Conservation (phyloP, 805 yeast species). For the Saturnispora besseyi region DNA sequence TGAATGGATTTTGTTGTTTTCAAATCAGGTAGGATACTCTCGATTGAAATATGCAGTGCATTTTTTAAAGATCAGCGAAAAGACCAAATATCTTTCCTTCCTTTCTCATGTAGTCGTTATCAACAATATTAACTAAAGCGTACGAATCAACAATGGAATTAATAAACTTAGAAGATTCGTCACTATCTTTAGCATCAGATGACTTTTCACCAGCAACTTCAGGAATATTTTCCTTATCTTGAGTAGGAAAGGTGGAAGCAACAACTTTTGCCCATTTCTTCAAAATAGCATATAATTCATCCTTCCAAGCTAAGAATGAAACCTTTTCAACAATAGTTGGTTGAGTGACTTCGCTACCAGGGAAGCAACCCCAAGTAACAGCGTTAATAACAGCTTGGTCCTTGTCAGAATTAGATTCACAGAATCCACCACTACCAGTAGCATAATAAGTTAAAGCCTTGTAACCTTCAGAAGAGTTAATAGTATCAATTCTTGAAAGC, state of each 20-base stretch:
- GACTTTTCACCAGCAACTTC: conserved; percentile 13
- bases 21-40: too few species aligned
- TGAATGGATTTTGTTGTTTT: not conserved
- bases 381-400: conserved; percentile 75
- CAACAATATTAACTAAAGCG: conserved; percentile 80
- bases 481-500: conserved; percentile 35
- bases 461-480: conserved; percentile 35
- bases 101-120: conserved; percentile 57
- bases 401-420: conserved; percentile 23
- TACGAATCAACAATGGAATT: conserved; percentile 44
- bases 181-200: conserved; percentile 10
- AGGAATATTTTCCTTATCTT: conserved; percentile 28
- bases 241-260: conserved; percentile 5
- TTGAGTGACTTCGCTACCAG: conserved; percentile 88
- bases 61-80: conserved; percentile 30
- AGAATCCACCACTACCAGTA: conserved; percentile 32
- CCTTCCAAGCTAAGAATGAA: conserved; percentile 95
- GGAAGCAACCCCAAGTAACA: conserved; percentile 98
- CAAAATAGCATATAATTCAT: conserved; percentile 79
- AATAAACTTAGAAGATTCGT: conserved; percentile 33
- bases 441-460: conserved; percentile 69
- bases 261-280: conserved; percentile 53
- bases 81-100: conserved; percentile 50
- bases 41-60: not conserved
- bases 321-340: conserved; percentile 92